phyloP scores from a whole-genome alignment of 2,329 filamentous ascomycete genomes.

The Diatrype stigma region DNA sequence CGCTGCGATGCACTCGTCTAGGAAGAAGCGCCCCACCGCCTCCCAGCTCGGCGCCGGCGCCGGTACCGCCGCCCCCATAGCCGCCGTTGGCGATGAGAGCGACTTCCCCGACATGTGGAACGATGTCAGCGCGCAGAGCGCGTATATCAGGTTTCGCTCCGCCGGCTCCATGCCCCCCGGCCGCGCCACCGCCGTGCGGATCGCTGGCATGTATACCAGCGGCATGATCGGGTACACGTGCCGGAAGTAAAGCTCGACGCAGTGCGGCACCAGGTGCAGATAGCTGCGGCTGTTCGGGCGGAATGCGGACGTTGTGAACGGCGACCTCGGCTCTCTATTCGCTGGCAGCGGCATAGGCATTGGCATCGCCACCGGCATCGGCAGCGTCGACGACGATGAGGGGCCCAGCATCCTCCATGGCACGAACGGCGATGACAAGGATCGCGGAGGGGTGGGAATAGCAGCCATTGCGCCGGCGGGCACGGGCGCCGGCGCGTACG shows the following conservation, averaged over 20 bases:
- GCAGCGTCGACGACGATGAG: constrained; percentile 20
- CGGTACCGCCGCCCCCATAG: background rate
- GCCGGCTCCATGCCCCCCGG: constrained; percentile 32
- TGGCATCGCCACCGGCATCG: no score
- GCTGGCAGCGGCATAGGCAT: constrained; percentile 21
- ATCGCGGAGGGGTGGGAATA: background rate
- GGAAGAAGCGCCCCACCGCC: constrained; percentile 48
- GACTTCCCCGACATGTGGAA: constrained; percentile 45
- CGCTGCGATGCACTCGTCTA: constrained; percentile 54
- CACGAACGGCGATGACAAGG: background rate
- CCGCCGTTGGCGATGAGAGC: constrained; percentile 29
- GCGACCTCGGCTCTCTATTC: constrained; percentile 29
- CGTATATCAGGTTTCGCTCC: constrained; percentile 46
- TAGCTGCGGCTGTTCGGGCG: constrained; percentile 37
- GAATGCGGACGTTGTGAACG: constrained; percentile 39
- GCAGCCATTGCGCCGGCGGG: no score
- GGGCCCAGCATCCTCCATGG: constrained; percentile 2
- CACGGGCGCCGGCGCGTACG: no score
- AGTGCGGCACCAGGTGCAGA: constrained; percentile 46
- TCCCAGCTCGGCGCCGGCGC: constrained; percentile 37
- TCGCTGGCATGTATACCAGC: constrained; percentile 53
- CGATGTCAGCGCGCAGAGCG: constrained; percentile 53
- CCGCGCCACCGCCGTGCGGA: constrained; percentile 45
- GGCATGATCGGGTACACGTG: constrained; percentile 63
- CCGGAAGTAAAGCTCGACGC: constrained; percentile 58